phyloP scores from a whole-genome alignment of 495 filamentous ascomycete genomes.

The Aspergillus affinis region DNA sequence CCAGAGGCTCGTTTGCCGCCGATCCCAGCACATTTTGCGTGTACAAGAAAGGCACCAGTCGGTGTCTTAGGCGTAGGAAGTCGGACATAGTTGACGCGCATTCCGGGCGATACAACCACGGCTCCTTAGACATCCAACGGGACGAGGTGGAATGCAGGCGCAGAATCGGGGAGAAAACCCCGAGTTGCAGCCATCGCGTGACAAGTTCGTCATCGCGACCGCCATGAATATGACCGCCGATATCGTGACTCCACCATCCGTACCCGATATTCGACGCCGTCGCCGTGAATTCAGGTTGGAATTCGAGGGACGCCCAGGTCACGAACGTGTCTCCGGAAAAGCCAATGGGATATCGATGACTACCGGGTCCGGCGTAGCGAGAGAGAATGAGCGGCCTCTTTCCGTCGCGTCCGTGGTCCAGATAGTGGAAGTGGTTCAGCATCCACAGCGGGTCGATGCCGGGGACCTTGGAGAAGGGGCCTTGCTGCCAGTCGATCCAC shows the following conservation, averaged over 20 bases:
- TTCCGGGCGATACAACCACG: constrained; percentile 50
- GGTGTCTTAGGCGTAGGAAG: constrained; percentile 50
- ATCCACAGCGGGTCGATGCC: constrained; percentile 62
- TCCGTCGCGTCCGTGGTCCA: constrained; percentile 40
- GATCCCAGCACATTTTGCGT: constrained; percentile 50
- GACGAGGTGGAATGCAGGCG: constrained; percentile 54
- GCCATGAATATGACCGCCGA: constrained; percentile 57
- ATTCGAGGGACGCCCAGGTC: constrained; percentile 55
- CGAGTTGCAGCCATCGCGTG: constrained; percentile 58
- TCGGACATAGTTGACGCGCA: constrained; percentile 41
- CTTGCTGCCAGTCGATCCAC: constrained; percentile 69
- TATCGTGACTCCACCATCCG: constrained; percentile 66
- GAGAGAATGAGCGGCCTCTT: constrained; percentile 46
- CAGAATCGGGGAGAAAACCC: constrained; percentile 57
- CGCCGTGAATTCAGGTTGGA: constrained; percentile 63
- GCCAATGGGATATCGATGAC: constrained; percentile 60
- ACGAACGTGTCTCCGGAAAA: constrained; percentile 60
- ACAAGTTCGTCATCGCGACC: constrained; percentile 52
- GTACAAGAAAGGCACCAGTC: constrained; percentile 57
- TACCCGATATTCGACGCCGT: constrained; percentile 64
- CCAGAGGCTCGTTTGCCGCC: constrained; percentile 44
- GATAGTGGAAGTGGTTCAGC: constrained; percentile 62
- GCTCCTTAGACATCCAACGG: constrained; percentile 55
- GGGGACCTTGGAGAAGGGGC: constrained; percentile 45
- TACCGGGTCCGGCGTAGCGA: constrained; percentile 57